Conservation (phyloP, 2,329 filamentous ascomycete species). For the Sporothrix euskadiensis region DNA sequence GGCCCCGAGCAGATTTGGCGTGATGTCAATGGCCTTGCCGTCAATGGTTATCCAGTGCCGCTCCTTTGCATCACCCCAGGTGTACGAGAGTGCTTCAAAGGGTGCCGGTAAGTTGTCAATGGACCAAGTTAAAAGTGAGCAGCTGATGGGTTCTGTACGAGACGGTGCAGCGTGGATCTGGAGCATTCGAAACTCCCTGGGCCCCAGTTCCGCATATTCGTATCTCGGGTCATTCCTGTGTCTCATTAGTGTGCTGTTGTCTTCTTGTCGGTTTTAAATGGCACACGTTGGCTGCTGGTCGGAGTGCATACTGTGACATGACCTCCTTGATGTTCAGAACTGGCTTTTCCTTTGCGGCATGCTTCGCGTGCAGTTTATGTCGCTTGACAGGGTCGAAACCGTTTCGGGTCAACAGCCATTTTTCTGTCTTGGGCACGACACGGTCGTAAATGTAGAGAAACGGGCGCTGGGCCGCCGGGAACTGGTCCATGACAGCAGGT, state of each 20-base stretch:
- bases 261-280: too few relatives aligned
- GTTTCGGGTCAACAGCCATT: not conserved
- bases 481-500: not conserved
- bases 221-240: not conserved
- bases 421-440: conserved; percentile 7
- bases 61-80: conserved; percentile 6
- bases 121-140: not conserved
- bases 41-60: conserved; percentile 10
- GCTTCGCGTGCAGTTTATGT: not conserved
- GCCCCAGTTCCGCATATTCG: not conserved
- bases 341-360: not conserved
- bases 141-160: not conserved
- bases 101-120: not conserved
- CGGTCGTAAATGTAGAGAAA: not conserved
- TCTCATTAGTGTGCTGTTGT: not conserved
- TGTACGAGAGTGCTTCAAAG: conserved; percentile 15
- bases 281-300: not conserved
- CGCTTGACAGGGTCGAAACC: not conserved
- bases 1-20: not conserved
- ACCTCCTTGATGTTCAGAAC: not conserved
- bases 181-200: not conserved
- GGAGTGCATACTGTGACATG: not conserved
- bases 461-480: not conserved
- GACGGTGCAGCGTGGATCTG: not conserved
- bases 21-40: not conserved